A percentile compares a stretch with the other conserved stretches of the same genome.
These are phyloP conservation scores for Inga oerstediana DNA, from an alignment of 306 rosid species.

Conservation along the genomic window DNA sequence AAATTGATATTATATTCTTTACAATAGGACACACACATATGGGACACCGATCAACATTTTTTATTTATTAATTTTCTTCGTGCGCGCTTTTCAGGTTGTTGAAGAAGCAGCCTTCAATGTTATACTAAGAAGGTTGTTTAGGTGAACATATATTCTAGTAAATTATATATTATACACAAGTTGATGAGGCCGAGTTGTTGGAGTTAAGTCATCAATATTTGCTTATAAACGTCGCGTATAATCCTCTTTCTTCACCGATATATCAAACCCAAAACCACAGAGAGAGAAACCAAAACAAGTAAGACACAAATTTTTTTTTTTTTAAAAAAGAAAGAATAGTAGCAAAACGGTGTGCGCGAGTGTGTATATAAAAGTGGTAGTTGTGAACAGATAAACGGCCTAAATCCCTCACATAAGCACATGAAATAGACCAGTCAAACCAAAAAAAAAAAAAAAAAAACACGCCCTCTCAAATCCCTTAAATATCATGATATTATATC, in stretches of 20 bases:
- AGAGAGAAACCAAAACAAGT: constrained; percentile 7
- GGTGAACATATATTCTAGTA: neutral
- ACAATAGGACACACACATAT: neutral
- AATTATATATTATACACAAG: neutral
- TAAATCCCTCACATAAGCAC: constrained; percentile 29
- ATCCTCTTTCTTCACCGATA: constrained; percentile 50
- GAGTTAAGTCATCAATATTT: constrained; percentile 66
- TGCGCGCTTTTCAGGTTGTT: neutral
- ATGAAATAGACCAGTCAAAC: neutral
- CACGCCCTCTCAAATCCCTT: constrained; percentile 17
- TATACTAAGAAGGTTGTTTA: neutral
- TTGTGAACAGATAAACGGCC: constrained; percentile 72
- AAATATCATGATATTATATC: constrained; percentile 9
- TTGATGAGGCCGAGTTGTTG: constrained; percentile 47
- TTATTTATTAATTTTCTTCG: neutral
- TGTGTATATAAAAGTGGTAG: constrained; percentile 36
- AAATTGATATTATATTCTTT: neutral
- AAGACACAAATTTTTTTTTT: neutral
- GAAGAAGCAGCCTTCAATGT: neutral
- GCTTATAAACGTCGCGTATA: constrained; percentile 52
- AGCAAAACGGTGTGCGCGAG: neutral
- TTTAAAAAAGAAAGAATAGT: neutral
- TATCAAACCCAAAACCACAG: constrained; percentile 49
- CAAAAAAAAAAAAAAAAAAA: constrained; percentile 13
- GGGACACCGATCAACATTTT: neutral